Evolutionary conservation across 805 yeast genomes (phyloP).

Genomic region (Wickerhamiella kurtzmanii): DNA sequence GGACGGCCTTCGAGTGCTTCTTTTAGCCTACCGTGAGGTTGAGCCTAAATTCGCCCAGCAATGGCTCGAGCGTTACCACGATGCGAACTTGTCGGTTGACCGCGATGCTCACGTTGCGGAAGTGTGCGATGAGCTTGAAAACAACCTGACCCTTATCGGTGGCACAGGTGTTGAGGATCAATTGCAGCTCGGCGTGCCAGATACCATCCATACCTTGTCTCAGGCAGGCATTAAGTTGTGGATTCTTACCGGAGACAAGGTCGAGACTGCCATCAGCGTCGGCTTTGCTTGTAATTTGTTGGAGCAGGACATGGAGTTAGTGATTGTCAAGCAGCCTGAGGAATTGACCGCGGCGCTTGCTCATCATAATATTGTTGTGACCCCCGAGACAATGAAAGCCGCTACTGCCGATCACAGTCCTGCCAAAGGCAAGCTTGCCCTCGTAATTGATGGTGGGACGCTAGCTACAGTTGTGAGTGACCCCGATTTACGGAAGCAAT

Average conservation of each 20-base stretch:
- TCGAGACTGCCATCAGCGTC: slow-evolving; percentile 73
- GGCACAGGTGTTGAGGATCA: slow-evolving; percentile 77
- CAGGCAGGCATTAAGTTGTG: slow-evolving; percentile 68
- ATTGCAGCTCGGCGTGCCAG: slow-evolving; percentile 67
- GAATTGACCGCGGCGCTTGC: slow-evolving; percentile 38
- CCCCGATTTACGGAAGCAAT: slow-evolving; percentile 33
- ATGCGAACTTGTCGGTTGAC: slow-evolving; percentile 37
- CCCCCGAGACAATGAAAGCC: slow-evolving; percentile 31
- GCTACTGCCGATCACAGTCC: slow-evolving; percentile 54
- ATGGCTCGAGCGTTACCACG: slow-evolving; percentile 45
- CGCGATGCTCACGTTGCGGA: slow-evolving; percentile 45
- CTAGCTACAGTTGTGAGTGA: slow-evolving; percentile 32
- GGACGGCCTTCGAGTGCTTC: slow-evolving; percentile 67
- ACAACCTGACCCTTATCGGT: slow-evolving; percentile 44
- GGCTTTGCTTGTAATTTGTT: slow-evolving; percentile 67
- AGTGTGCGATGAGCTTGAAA: slow-evolving; percentile 48
- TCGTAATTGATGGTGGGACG: slow-evolving; percentile 61
- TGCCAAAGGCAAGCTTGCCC: slow-evolving; percentile 43
- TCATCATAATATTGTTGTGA: slow-evolving; percentile 26
- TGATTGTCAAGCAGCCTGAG: slow-evolving; percentile 27
- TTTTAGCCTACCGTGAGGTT: slow-evolving; percentile 49
- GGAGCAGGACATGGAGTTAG: slow-evolving; percentile 52
- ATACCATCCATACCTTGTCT: slow-evolving; percentile 49
- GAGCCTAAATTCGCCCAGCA: slow-evolving; percentile 32
- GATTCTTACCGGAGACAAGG: slow-evolving; percentile 74